These are phyloP conservation scores for Trichosporon inkin DNA, from an alignment of 1,284 basidiomycete species.

Conservation along the genomic window DNA sequence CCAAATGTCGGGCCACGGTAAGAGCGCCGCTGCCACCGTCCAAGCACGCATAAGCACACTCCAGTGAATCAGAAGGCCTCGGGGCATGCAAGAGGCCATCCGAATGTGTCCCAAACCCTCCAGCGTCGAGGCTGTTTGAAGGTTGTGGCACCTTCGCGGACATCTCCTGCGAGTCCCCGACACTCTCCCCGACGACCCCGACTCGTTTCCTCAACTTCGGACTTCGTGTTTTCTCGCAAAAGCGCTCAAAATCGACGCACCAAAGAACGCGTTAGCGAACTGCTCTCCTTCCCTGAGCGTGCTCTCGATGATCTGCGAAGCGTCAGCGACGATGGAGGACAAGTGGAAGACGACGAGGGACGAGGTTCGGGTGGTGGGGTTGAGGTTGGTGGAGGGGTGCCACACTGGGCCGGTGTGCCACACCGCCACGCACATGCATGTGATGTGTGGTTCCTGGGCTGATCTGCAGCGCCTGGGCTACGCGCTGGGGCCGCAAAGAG, in stretches of 20 bases:
- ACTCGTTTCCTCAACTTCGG: neutral
- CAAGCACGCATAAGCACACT: too few species aligned
- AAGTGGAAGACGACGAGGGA: neutral
- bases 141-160: neutral
- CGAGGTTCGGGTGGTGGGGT: slow-evolving; percentile 1
- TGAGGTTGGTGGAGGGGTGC: neutral
- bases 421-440: neutral
- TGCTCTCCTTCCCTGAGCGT: slow-evolving; percentile 98
- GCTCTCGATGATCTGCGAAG: slow-evolving; percentile 79
- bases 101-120: too few species aligned
- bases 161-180: neutral
- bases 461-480: too few species aligned
- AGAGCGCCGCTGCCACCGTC: too few species aligned
- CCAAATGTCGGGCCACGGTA: too few species aligned
- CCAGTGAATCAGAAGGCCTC: too few species aligned
- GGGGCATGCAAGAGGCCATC: too few species aligned
- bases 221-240: neutral
- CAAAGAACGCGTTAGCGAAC: slow-evolving; percentile 84
- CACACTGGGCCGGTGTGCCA: neutral
- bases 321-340: neutral
- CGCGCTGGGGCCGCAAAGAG: neutral
- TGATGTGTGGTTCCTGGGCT: neutral
- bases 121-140: neutral
- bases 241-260: slow-evolving; percentile 61
- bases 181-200: neutral